Base-by-base conservation (phyloP, 225 moss, liverwort and hornwort genomes). In the Bryum argenteum region DNA sequence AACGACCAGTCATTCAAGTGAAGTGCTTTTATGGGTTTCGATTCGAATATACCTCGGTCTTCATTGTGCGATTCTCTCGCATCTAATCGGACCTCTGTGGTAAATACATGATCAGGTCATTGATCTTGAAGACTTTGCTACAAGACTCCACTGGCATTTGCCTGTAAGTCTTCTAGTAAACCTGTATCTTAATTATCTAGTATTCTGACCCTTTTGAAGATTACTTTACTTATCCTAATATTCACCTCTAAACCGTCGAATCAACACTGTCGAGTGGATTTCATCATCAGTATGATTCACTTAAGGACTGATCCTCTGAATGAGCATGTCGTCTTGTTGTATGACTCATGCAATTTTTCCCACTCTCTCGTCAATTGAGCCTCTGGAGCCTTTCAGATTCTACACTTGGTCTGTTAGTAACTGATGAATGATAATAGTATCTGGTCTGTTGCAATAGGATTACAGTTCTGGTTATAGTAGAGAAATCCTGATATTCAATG, bases 91-190 rank as follows among this genome's bases (percentile, higher is more conserved):
- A 69, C 61, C 72, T 51, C n/a, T 79, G 69, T 81, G 71, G 19
- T 68, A 71, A 82, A 82, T 74, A 77, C 66, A 77, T 82, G 82
- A 74, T 70, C 85, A 85, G 82, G 85, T 79, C 77, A 59, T 53
- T 75, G 79, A 71, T 73, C 45, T 77, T 86, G 72, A 80, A 77
- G 82, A 77, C 72, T 78, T 80, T 75, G 77, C 80, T 67, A 80
- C 82, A 75, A 86, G 82, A 69, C 74, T 80, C 57, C 77, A 83
- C 66, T 82, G 86, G 86, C 82, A 82, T 54, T 79, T 85, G 79
- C 82, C 85, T 85, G 79, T 82, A 85, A 79, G 85, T 82, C 82
- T 78, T 76, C 78, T 80, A 80, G 80, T 77, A 73, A 54, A 76
- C 79, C 73, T 66, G 33, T 66, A 71, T 72, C 59, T 65, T 65